Evolutionary conservation across 345 rosid species (phyloP).

Genomic region (Rhizophora mangle): DNA sequence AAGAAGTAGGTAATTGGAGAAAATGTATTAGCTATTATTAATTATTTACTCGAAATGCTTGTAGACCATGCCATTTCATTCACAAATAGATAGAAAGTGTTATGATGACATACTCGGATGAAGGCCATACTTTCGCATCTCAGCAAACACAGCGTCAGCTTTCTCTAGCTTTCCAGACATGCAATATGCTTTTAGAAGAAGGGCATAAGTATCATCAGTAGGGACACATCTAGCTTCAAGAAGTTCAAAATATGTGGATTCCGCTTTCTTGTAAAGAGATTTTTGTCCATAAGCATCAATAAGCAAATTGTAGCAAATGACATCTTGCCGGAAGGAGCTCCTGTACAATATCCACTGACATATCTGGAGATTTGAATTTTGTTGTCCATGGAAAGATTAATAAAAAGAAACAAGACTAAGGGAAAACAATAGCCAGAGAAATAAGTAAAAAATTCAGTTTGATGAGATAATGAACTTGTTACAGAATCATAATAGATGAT

Average conservation of each 20-base stretch:
- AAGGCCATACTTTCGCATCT: slow-evolving; percentile 70
- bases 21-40: no score
- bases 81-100: not conserved
- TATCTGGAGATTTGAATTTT: slow-evolving; percentile 40
- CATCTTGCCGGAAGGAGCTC: slow-evolving; percentile 82
- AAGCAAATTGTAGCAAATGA: slow-evolving; percentile 80
- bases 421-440: not conserved
- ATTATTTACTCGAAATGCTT: no score
- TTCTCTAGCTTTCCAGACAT: slow-evolving; percentile 49
- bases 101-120: slow-evolving; percentile 59
- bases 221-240: slow-evolving; percentile 73
- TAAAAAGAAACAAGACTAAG: not conserved
- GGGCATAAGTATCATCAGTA: slow-evolving; percentile 85
- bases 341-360: slow-evolving; percentile 78
- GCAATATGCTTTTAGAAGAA: slow-evolving; percentile 80
- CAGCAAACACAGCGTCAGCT: slow-evolving; percentile 72
- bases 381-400: slow-evolving; percentile 12
- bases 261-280: slow-evolving; percentile 60
- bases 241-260: slow-evolving; percentile 64
- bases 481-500: no score
- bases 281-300: slow-evolving; percentile 86
- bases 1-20: no score
- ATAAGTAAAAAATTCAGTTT: not conserved
- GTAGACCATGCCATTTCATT: no score
- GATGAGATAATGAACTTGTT: no score